Evolutionary conservation across 306 rosid genomes (phyloP), one percentile per base, ranked within the genome.

Genomic region (Cucumis cinereus): DNA sequence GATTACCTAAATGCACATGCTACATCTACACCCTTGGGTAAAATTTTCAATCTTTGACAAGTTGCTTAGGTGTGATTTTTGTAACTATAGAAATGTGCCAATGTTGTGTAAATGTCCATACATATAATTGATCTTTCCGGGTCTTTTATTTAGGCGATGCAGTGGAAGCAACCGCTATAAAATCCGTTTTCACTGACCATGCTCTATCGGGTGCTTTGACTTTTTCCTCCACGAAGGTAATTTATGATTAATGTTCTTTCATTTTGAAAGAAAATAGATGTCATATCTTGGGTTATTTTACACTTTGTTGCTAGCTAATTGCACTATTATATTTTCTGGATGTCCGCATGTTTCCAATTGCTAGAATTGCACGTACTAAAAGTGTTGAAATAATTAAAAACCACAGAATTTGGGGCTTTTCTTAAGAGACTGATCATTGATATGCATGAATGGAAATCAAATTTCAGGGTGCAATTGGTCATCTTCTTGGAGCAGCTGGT

Each of bases 401-500:
- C 35, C 35, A 30, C 35, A 30, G 35, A 30, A 3, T 30, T 30
- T 30, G 35, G 35, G 3, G 35, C 35, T 30, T 30, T 30, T 30
- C 35, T 30, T 30, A 30, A 30, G 35, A 30, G 35, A 30, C 35
- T 3, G 35, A 30, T 30, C 35, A 15, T 7, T 73, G 71, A 47
- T n/a, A 24, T 26, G 55, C 67, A 83, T 41, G 69, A 73, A 66
- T 33, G 63, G 75, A 78, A 74, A 63, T 66, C 53, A 20, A 66
- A 49, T 82, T 84, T 76, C 89, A 90, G 98, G 96, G 98, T 52
- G 98, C 97, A 73, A 53, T 89, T 52, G 97, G 98, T 75, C 98
- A 94, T 89, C 96, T 94, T 53, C 91, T 91, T 22, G 98, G 97
- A 70, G 98, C 97, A 68, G 91, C 98, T 79, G 97, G 96, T 66